A percentile compares a stretch with the other conserved stretches of the same genome.
Evolutionary conservation across 2,329 filamentous ascomycete species (phyloP).

Genomic region (Huntiella moniliformis): DNA sequence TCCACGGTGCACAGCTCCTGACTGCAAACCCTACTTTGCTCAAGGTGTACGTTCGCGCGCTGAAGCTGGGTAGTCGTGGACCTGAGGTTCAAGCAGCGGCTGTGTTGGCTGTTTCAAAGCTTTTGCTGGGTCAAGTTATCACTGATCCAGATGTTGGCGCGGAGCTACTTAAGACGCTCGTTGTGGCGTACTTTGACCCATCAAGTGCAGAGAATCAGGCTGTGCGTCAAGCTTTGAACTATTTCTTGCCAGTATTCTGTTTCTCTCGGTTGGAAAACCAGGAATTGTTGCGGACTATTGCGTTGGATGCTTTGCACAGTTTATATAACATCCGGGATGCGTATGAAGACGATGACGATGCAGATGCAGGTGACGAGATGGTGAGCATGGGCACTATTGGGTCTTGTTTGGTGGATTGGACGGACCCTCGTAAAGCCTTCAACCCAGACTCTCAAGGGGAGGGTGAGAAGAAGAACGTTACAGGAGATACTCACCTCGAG

Average conservation of each 20-base stretch:
- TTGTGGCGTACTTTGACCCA: constrained; percentile 79
- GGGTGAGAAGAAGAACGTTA: constrained; percentile 42
- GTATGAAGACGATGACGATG: constrained; percentile 56
- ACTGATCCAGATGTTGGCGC: constrained; percentile 46
- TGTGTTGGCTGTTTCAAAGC: constrained; percentile 65
- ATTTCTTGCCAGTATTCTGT: constrained; percentile 89
- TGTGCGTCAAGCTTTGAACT: constrained; percentile 71
- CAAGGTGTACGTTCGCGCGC: constrained; percentile 69
- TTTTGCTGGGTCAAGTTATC: constrained; percentile 65
- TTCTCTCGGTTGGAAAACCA: constrained; percentile 73
- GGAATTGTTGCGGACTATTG: constrained; percentile 56
- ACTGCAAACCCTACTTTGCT: constrained; percentile 49
- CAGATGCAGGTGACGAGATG: constrained; percentile 59
- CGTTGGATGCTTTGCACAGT: constrained; percentile 55
- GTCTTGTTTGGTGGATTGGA: constrained; percentile 81
- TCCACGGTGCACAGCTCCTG: constrained; percentile 65
- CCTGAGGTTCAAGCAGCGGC: constrained; percentile 65
- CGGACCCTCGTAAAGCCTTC: constrained; percentile 68
- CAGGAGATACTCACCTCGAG: constrained; percentile 62
- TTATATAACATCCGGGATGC: constrained; percentile 56
- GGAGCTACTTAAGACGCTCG: constrained; percentile 66
- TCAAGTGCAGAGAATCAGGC: constrained; percentile 62
- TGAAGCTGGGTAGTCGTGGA: constrained; percentile 51
- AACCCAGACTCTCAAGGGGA: constrained; percentile 30
- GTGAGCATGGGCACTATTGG: constrained; percentile 61